Conservation (phyloP, 2,329 filamentous ascomycete genomes). For the Laburnicola sp. region DNA sequence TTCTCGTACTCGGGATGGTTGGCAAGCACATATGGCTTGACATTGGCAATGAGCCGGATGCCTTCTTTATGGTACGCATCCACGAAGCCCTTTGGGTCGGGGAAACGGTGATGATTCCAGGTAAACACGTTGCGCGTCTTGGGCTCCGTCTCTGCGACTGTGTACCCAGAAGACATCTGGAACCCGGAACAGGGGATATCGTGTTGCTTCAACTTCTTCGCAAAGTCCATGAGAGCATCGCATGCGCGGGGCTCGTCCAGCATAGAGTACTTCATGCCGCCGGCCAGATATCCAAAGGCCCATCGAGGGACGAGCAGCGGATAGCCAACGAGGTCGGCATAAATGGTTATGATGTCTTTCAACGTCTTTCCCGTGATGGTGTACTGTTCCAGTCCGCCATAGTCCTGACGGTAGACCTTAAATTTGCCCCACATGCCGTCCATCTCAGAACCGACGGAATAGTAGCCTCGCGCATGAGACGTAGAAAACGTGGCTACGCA, state of each 20-base stretch:
- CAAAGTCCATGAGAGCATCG: constrained; percentile 64
- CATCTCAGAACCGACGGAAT: constrained; percentile 70
- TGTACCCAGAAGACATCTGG: constrained; percentile 74
- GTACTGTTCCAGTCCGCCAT: constrained; percentile 73
- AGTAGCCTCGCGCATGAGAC: constrained; percentile 65
- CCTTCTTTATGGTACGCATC: constrained; percentile 64
- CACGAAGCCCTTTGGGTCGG: constrained; percentile 67
- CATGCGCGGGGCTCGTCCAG: constrained; percentile 58
- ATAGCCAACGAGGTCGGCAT: constrained; percentile 69
- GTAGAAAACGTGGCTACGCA: constrained; percentile 71
- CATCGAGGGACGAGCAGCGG: constrained; percentile 70
- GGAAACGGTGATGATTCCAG: constrained; percentile 72
- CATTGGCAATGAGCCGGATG: constrained; percentile 69
- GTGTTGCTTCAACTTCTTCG: constrained; percentile 62
- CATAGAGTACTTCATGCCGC: constrained; percentile 66
- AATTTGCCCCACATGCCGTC: constrained; percentile 76
- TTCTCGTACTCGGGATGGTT: constrained; percentile 69
- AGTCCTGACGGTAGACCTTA: constrained; percentile 73
- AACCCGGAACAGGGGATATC: constrained; percentile 72
- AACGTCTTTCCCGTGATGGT: constrained; percentile 68
- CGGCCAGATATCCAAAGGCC: constrained; percentile 73
- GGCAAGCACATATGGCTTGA: constrained; percentile 71
- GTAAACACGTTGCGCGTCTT: constrained; percentile 72
- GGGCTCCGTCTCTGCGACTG: constrained; percentile 66
- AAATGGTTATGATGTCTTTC: constrained; percentile 66